Evolutionary conservation across 768 basidiomycete species (phyloP).

Genomic region (Lactarius akahatsu): DNA sequence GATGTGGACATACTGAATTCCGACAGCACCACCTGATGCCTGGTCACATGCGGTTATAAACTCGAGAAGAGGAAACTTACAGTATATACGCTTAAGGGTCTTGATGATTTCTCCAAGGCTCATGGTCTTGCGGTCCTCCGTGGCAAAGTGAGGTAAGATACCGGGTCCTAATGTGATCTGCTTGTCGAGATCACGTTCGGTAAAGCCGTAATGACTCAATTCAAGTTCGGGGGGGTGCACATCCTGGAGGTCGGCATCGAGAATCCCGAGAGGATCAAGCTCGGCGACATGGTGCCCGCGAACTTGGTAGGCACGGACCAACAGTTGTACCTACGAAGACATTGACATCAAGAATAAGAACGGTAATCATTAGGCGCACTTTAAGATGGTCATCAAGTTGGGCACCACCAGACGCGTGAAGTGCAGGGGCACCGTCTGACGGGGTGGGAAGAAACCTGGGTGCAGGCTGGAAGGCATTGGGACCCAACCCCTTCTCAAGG

Average conservation of each 20-base stretch:
- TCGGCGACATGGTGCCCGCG: conserved; percentile 96
- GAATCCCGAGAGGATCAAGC: conserved; percentile 92
- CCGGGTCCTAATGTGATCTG: conserved; percentile 94
- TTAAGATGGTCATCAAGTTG: conserved; percentile 94
- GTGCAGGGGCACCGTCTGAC: conserved; percentile 75
- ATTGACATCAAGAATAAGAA: conserved; percentile 12
- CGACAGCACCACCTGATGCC: conserved; percentile 72
- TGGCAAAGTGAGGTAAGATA: conserved; percentile 93
- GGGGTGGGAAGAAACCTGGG: conserved; percentile 70
- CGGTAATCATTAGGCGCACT: conserved; percentile 44
- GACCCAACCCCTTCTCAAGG: conserved; percentile 83
- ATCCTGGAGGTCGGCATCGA: conserved; percentile 81
- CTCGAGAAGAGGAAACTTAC: conserved; percentile 47
- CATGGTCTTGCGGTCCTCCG: conserved; percentile 83
- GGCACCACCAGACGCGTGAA: conserved; percentile 64
- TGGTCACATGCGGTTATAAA: not conserved
- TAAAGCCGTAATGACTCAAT: conserved; percentile 92
- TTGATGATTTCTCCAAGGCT: conserved; percentile 88
- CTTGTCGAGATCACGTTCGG: conserved; percentile 90
- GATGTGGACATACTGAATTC: conserved; percentile 93
- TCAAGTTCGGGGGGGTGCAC: conserved; percentile 85
- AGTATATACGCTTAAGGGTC: conserved; percentile 89
- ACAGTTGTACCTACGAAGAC: conserved; percentile 78
- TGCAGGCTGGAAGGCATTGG: conserved; percentile 82
- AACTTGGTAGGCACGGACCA: conserved; percentile 98